Base-by-base conservation (phyloP, 2,329 filamentous ascomycete genomes). In the Orbilia javanica region DNA sequence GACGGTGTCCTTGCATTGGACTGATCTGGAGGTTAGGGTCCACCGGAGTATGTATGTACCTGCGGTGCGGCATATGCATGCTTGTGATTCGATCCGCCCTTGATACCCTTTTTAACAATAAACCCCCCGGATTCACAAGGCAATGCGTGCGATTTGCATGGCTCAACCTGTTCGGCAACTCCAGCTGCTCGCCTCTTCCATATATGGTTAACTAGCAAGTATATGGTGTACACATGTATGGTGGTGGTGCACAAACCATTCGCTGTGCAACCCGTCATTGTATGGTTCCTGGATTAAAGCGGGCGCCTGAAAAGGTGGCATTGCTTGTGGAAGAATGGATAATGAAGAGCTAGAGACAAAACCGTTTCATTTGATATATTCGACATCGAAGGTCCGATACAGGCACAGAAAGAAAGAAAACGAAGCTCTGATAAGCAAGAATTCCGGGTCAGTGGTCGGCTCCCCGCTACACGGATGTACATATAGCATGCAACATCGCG, bases 1-100 rank as follows among this genome's bases (percentile, higher is more conserved):
- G 70, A 74, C 70, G 63, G 70, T 74, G 62, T 48, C 70, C 62
- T 74, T 74, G 70, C 70, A 74, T 60, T 60, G 31, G 20, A 42
- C 55, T 42, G 34, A 60, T 42, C 18, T 39, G 55, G 20, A 42
- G 25, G 42, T 39, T 50, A 5, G 15, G 22, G 31, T 57, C 31
- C 52, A 57, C 27, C 36, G 52, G 50, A 50, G 34, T 7, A 31
- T 31, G n/a, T n/a, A n/a, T n/a, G n/a, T n/a, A 29, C 22, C 52
- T 57, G 29, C 29, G 29, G 55, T 60, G n/a, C n/a, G n/a, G n/a
- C n/a, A n/a, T n/a, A n/a, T n/a, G n/a, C n/a, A n/a, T n/a, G 55
- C 55, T 42, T 42, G 55, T 60, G 55, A 60, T 60, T 18, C 8
- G 27, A n/a, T n/a, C n/a, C n/a, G n/a, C n/a, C n/a, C n/a, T n/a